phyloP scores from a whole-genome alignment of 1,284 basidiomycete genomes.

The Trametes versicolor region DNA sequence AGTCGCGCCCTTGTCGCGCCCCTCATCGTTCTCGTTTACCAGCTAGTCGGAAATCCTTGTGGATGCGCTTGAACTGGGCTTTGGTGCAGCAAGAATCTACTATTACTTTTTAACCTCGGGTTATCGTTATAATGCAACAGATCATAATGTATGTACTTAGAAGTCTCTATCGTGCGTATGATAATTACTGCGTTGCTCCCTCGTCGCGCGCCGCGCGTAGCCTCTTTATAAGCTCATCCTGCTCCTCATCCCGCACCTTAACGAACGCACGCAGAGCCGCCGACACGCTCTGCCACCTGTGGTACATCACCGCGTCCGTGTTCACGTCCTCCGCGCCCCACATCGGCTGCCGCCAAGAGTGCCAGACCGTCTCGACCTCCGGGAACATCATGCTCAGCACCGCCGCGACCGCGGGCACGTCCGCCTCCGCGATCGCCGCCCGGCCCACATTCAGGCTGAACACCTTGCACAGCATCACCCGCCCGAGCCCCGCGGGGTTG shows the following conservation, averaged over 20 bases:
- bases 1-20: too few species aligned
- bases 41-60: too few species aligned
- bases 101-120: too few species aligned
- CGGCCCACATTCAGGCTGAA: neutral
- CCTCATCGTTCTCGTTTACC: too few species aligned
- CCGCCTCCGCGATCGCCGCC: neutral
- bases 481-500: too few species aligned
- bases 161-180: too few species aligned
- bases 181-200: too few species aligned
- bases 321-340: neutral
- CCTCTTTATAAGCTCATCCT: neutral
- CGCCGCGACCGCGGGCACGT: conserved; percentile 1
- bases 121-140: too few species aligned
- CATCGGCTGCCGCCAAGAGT: neutral
- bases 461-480: neutral
- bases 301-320: neutral
- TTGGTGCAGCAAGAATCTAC: too few species aligned
- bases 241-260: neutral
- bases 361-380: neutral
- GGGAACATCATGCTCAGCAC: neutral
- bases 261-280: neutral
- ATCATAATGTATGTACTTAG: too few species aligned
- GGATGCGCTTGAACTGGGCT: too few species aligned
- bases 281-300: neutral
- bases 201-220: neutral